Conservation (phyloP, 2,329 filamentous ascomycete species). For the Scorias spongiosa region DNA sequence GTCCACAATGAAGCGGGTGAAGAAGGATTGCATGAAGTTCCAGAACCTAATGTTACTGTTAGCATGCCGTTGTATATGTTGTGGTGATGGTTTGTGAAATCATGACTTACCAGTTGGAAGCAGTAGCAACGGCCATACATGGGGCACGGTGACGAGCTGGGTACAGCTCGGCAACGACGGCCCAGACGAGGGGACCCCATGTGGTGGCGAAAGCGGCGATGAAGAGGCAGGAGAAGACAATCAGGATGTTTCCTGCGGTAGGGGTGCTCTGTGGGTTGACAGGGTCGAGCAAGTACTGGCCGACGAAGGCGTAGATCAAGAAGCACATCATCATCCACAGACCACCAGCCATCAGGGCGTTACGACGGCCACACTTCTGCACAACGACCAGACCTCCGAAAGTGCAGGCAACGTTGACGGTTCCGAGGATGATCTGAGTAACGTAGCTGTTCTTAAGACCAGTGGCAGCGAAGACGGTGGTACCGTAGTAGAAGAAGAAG, state of each 20-base stretch:
- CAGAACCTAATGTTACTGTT: not conserved
- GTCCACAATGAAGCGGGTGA: slow-evolving; percentile 23
- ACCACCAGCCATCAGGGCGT: slow-evolving; percentile 32
- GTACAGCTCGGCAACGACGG: slow-evolving; percentile 22
- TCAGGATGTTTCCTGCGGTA: slow-evolving; percentile 17
- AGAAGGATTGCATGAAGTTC: slow-evolving; percentile 14
- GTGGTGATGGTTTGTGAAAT: too few relatives aligned
- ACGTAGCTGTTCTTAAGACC: slow-evolving; percentile 15
- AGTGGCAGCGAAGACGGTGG: slow-evolving; percentile 26
- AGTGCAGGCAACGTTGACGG: slow-evolving; percentile 34
- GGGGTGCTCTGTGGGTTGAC: slow-evolving; percentile 10
- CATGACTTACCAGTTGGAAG: slow-evolving; percentile 23
- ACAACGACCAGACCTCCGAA: slow-evolving; percentile 33
- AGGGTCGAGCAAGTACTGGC: slow-evolving; percentile 14
- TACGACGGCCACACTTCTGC: slow-evolving; percentile 34
- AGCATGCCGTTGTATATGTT: too few relatives aligned
- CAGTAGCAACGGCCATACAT: slow-evolving; percentile 30
- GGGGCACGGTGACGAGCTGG: slow-evolving; percentile 25
- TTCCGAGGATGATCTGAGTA: slow-evolving; percentile 32
- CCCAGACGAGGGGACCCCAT: slow-evolving; percentile 22
- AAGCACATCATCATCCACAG: slow-evolving; percentile 38
- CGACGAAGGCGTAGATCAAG: slow-evolving; percentile 36
- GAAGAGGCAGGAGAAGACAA: slow-evolving; percentile 23
- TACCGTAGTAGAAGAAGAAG: slow-evolving; percentile 36
- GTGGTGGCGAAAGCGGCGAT: slow-evolving; percentile 22